phyloP scores from a whole-genome alignment of 1,284 basidiomycete species.

The Trichosporon sp. region DNA sequence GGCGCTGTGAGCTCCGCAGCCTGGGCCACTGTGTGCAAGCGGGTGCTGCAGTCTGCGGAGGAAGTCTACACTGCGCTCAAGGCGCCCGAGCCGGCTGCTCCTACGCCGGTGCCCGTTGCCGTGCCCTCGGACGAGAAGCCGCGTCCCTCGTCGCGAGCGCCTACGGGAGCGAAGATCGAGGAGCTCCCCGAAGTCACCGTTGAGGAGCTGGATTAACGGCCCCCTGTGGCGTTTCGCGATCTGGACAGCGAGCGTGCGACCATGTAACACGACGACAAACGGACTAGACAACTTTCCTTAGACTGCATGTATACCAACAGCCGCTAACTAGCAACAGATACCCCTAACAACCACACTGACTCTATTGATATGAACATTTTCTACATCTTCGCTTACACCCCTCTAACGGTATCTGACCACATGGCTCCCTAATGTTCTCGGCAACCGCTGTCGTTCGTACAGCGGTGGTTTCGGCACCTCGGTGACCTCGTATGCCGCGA shows the following conservation, averaged over 20 bases:
- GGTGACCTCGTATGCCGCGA: background rate
- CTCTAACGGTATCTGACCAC: background rate
- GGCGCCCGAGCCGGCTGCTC: slow-evolving; percentile 26
- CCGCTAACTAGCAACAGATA: background rate
- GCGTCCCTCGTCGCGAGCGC: slow-evolving; percentile 20
- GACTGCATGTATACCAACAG: slow-evolving; percentile 7
- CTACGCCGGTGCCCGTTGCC: slow-evolving; percentile 26
- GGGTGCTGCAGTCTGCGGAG: slow-evolving; percentile 72
- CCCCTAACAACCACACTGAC: background rate
- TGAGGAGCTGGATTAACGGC: slow-evolving; percentile 6
- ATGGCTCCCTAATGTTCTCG: background rate
- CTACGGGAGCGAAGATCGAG: slow-evolving; percentile 39
- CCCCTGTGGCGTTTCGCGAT: background rate
- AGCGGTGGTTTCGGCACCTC: background rate
- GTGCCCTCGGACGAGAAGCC: slow-evolving; percentile 24
- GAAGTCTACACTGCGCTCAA: slow-evolving; percentile 65
- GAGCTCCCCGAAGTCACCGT: slow-evolving; percentile 26
- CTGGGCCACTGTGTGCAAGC: slow-evolving; percentile 86
- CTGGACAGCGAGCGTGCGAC: background rate
- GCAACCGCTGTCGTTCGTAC: background rate
- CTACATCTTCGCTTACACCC: background rate
- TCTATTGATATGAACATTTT: background rate
- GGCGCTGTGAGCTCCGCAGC: slow-evolving; percentile 84
- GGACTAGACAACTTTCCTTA: slow-evolving; percentile 12
- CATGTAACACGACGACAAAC: slow-evolving; percentile 3